Evolutionary conservation across 108 stramenopile species (phyloP).

Genomic region (Nitzschia palea): DNA sequence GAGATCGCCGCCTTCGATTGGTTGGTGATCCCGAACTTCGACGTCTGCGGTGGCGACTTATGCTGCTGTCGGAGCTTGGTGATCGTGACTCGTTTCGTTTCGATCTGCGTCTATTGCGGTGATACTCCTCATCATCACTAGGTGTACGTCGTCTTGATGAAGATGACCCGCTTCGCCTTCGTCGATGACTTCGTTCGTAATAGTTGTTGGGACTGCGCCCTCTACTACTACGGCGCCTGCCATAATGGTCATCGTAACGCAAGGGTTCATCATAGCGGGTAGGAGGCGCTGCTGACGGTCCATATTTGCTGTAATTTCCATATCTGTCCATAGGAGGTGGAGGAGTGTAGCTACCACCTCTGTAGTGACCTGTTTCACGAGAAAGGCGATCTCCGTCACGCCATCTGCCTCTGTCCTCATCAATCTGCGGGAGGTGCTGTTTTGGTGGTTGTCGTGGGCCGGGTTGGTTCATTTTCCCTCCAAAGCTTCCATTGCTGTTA

Average conservation of each 20-base stretch:
- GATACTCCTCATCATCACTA: constrained; percentile 23
- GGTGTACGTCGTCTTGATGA: constrained; percentile 1
- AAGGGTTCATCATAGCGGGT: constrained; percentile 11
- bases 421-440: background rate
- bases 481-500: background rate
- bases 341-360: constrained; percentile 3
- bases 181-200: constrained; percentile 12
- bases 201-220: constrained; percentile 15
- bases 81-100: constrained; percentile 16
- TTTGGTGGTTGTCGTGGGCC: background rate
- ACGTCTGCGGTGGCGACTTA: constrained; percentile 2
- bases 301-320: constrained; percentile 15
- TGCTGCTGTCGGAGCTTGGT: constrained; percentile 14
- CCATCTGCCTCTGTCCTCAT: constrained; percentile 5
- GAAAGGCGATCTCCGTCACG: constrained; percentile 11
- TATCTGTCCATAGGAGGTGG: constrained; percentile 17
- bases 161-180: constrained; percentile 21
- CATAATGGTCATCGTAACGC: constrained; percentile 18
- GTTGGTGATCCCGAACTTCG: background rate
- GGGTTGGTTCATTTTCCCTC: background rate
- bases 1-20: constrained; percentile 1
- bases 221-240: constrained; percentile 19
- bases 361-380: background rate
- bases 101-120: constrained; percentile 13
- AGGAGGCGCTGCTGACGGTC: constrained; percentile 19